phyloP scores from a whole-genome alignment of 2,329 filamentous ascomycete species.

The Alternaria novae-zelandiae region DNA sequence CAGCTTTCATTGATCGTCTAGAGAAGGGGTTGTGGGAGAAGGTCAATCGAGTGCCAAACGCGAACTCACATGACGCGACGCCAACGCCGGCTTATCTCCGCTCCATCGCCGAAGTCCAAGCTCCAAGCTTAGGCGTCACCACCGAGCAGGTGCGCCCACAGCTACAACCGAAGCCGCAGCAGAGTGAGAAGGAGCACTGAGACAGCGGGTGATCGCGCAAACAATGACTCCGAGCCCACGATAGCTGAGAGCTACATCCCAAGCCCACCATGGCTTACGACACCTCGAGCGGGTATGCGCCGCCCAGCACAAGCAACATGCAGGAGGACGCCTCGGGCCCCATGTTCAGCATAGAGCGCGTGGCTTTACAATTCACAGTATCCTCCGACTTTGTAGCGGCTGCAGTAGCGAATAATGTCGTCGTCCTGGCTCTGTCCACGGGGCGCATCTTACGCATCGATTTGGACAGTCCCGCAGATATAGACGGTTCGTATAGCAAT shows the following conservation, averaged over 20 bases:
- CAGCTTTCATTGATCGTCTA: not conserved
- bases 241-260: conserved; percentile 17
- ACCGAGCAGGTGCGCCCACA: conserved; percentile 1
- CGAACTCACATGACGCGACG: conserved; percentile 3
- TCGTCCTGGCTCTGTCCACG: conserved; percentile 89
- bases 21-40: not conserved
- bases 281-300: conserved; percentile 73
- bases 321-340: conserved; percentile 70
- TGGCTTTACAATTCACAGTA: conserved; percentile 92
- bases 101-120: conserved; percentile 11
- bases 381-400: conserved; percentile 95
- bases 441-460: conserved; percentile 94
- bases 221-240: conserved; percentile 20
- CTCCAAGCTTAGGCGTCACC: conserved; percentile 12
- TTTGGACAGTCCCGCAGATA: conserved; percentile 89
- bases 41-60: not conserved
- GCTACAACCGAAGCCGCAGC: conserved; percentile 4
- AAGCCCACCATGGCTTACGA: conserved; percentile 69
- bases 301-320: conserved; percentile 68
- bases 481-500: conserved; percentile 64
- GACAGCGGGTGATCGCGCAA: conserved; percentile 13
- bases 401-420: conserved; percentile 95
- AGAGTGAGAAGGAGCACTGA: not conserved
- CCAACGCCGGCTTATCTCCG: conserved; percentile 14
- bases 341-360: conserved; percentile 93